A percentile compares a stretch with the other conserved stretches of the same genome.
phyloP scores from a whole-genome alignment of 257 asterid species.

The Scutellaria minor region DNA sequence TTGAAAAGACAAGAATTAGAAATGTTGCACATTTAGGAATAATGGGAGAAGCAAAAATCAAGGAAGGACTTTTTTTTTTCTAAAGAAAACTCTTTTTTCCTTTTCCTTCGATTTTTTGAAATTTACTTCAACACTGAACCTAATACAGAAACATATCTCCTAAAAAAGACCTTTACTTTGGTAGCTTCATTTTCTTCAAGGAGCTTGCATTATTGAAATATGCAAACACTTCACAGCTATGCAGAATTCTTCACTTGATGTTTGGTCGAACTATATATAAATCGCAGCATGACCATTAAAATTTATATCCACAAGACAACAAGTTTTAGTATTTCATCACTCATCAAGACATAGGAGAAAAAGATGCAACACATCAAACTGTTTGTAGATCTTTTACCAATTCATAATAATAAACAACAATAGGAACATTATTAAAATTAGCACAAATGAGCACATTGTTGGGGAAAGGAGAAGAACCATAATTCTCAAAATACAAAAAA shows the following conservation, averaged over 20 bases:
- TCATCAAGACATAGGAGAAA: slow-evolving; percentile 3
- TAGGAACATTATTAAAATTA: not conserved
- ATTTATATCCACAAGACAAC: slow-evolving; percentile 1
- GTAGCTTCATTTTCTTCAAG: slow-evolving; percentile 26
- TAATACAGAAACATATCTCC: slow-evolving; percentile 20
- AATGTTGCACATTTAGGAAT: slow-evolving; percentile 23
- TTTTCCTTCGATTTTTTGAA: slow-evolving; percentile 17
- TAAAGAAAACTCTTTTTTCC: not conserved
- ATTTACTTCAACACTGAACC: not conserved
- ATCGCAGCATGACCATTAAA: not conserved
- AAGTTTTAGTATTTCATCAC: slow-evolving; percentile 15
- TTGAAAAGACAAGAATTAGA: slow-evolving; percentile 5
- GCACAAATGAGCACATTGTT: not conserved
- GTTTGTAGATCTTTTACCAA: slow-evolving; percentile 25
- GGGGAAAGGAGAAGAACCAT: not conserved
- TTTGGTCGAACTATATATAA: slow-evolving; percentile 26
- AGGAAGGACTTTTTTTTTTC: not conserved
- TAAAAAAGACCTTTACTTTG: slow-evolving; percentile 22
- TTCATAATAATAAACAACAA: not conserved
- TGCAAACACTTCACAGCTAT: slow-evolving; percentile 26
- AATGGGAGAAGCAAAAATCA: slow-evolving; percentile 14
- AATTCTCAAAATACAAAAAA: not conserved
- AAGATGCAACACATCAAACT: not conserved
- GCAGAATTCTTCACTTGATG: slow-evolving; percentile 32
- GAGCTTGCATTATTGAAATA: slow-evolving; percentile 31